Evolutionary conservation across 805 yeast species (phyloP), one percentile per base, ranked within the genome.

Genomic region (Saccharomyces eubayanus): DNA sequence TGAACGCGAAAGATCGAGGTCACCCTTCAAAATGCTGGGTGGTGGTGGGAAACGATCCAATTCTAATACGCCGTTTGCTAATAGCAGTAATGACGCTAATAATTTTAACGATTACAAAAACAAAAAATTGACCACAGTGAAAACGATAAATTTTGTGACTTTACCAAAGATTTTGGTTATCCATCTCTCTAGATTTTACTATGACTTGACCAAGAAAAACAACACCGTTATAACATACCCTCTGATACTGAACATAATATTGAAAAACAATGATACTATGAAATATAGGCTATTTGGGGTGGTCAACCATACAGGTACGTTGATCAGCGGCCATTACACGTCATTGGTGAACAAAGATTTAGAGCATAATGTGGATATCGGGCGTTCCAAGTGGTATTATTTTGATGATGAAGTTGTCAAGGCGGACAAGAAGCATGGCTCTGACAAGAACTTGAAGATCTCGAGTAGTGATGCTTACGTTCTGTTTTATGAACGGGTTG

Each of bases 101-200:
- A 92, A 65, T 82, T 89, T 0, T 62, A 65, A 2, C 86, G 92
- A 68, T 77, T 80, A 5, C 57, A 66, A 62, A 43, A 21, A 49
- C 9, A 66, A 64, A 41, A 67, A 68, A 53, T 47, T 64, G 10
- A 51, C 62, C 29, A 83, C 94, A 50, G 74, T 85, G 20, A 92
- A 94, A 67, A 77, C 83, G 21, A 73, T 91, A 56, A 77, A 79
- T 31, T 88, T 92, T 49, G 83, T 96, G 1, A 74, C 92, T 47
- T 71, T 92, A 40, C 98, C 99, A 0, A 82, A 80, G 47, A 78
- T 87, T 1, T 74, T 92, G 55, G 84, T 92, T 24, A 80, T 92
- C 47, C 96, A 92, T 67, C 77, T 92, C 57, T 90, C 95, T 58
- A 74, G 99, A 59, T 92, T 92, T 70, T 69, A 61, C 63, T 77